Evolutionary conservation across 2,329 filamentous ascomycete genomes (phyloP).

Genomic region (Pezizomycotina sp.): DNA sequence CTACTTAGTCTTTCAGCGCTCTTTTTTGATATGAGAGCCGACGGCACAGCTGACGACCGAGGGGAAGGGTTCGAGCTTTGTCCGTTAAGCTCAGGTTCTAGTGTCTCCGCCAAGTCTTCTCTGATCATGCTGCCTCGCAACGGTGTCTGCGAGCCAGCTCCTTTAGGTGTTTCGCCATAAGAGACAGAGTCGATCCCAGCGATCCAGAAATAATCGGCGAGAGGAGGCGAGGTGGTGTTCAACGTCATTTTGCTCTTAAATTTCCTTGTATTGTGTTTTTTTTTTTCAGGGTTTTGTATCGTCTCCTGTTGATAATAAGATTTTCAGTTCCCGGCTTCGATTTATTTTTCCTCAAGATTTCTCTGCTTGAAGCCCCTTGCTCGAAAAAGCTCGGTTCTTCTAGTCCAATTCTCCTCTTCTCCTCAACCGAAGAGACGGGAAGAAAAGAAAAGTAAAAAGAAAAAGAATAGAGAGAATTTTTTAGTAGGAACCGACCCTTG

Average conservation of each 20-base stretch:
- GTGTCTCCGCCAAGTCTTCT: constrained; percentile 24
- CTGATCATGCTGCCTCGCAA: constrained; percentile 23
- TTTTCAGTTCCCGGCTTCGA: no score
- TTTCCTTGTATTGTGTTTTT: no score
- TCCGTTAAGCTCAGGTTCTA: constrained; percentile 21
- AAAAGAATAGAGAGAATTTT: constrained; percentile 13
- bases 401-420: no score
- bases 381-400: no score
- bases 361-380: no score
- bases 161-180: constrained; percentile 39
- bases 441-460: constrained; percentile 18
- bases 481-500: no score
- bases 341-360: no score
- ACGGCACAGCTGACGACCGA: no score
- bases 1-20: no score
- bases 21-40: no score
- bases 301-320: constrained; percentile 7
- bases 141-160: constrained; percentile 28
- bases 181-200: constrained; percentile 52
- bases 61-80: no score
- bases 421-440: constrained; percentile 16
- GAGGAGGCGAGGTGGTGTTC: constrained; percentile 40
- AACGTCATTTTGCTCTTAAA: constrained; percentile 11
- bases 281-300: constrained; percentile 3
- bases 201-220: constrained; percentile 64